Conservation (phyloP, 2,329 filamentous ascomycete genomes). For the Onygenales sp. region DNA sequence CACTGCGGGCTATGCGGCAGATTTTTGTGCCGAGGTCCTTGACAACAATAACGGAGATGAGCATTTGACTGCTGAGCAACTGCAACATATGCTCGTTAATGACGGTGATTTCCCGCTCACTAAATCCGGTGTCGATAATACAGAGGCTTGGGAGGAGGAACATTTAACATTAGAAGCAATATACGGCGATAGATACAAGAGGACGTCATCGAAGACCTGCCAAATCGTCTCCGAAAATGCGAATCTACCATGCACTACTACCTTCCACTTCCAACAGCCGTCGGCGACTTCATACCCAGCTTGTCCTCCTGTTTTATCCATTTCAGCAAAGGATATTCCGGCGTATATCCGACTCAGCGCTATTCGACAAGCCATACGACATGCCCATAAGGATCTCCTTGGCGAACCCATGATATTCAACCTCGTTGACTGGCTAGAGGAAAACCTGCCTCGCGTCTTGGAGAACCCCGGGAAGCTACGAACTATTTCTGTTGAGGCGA, state of each 20-base stretch:
- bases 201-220: slow-evolving; percentile 54
- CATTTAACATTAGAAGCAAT: slow-evolving; percentile 76
- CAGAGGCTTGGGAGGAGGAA: slow-evolving; percentile 74
- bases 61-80: slow-evolving; percentile 62
- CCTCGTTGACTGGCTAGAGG: slow-evolving; percentile 83
- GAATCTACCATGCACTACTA: slow-evolving; percentile 36
- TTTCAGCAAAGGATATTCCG: slow-evolving; percentile 61
- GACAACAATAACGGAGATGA: slow-evolving; percentile 65
- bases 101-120: slow-evolving; percentile 19
- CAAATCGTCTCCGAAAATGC: slow-evolving; percentile 55
- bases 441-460: slow-evolving; percentile 71
- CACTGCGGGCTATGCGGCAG: slow-evolving; percentile 72
- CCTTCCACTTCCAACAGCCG: slow-evolving; percentile 60
- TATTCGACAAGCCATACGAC: slow-evolving; percentile 63
- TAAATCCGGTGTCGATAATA: slow-evolving; percentile 23
- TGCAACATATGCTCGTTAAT: slow-evolving; percentile 62
- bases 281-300: slow-evolving; percentile 57
- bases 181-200: slow-evolving; percentile 63
- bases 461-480: slow-evolving; percentile 73
- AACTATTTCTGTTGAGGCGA: slow-evolving; percentile 72
- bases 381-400: slow-evolving; percentile 59
- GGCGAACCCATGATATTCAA: slow-evolving; percentile 90
- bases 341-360: slow-evolving; percentile 91
- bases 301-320: slow-evolving; percentile 56
- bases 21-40: slow-evolving; percentile 71